Evolutionary conservation across 1,139 yeast genomes (phyloP), one percentile per base, ranked within the genome.

Genomic region (Yamadazyma aaseri): DNA sequence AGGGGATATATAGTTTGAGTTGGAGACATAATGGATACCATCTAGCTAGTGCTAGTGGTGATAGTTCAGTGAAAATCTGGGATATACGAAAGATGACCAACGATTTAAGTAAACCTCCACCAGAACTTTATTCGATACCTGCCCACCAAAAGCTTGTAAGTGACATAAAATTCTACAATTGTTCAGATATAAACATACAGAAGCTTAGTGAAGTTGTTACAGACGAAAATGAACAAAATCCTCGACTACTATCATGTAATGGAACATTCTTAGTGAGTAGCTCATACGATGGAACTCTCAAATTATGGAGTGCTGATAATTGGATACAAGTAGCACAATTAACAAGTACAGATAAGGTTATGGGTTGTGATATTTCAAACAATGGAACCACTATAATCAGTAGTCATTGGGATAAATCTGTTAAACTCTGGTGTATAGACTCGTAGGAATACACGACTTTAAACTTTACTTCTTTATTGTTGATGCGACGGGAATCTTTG

Each of bases 381-480:
- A 65, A 69, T 31, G 70, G 71, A 6, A 44, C 55, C 9, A 51
- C 46, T 28, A 59, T 87, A 1, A 71, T 77, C 2, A 76, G 85
- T 41, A 73, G 87, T 38, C 92, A 96, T 14, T 87, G 95, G 95
- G 96, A 87, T 55, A 71, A 94, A 41, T 69, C 85, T 14, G 70
- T 86, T 3, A 84, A 81, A 50, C 35, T 81, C 28, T 86, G 89
- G 86, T 3, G 26, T 13, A 3, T 23, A 11, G 13, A 20, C 8
- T 4, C 13, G 25, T 22, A 22, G 6, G 8, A 10, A 16, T 12
- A 16, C 28, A 24, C 26, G 13, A 9, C 26, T 9, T 13, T 10
- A 17, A n/a, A n/a, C n/a, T n/a, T n/a, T n/a, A n/a, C n/a, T n/a
- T n/a, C n/a, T n/a, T n/a, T n/a, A n/a, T n/a, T n/a, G n/a, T n/a